phyloP scores from a whole-genome alignment of 345 rosid genomes.

The Salix exigua region DNA sequence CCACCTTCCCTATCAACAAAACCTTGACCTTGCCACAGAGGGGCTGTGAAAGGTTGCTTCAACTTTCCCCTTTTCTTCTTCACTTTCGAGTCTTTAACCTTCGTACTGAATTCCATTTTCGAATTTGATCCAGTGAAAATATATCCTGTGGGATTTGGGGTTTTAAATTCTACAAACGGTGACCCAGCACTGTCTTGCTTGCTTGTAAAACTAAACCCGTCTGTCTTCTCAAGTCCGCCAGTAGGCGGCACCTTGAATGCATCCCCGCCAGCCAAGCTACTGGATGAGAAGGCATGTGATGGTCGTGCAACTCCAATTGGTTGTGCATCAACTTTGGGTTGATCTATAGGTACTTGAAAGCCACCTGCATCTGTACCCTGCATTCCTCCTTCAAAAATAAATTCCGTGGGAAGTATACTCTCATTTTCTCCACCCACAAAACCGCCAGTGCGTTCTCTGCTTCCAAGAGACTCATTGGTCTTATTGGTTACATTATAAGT shows the following conservation, averaged over 20 bases:
- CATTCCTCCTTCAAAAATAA: constrained; percentile 31
- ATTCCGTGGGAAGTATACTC: constrained; percentile 32
- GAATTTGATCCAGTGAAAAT: constrained; percentile 41
- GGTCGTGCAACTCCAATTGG: constrained; percentile 12
- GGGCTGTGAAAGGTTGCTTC: constrained; percentile 56
- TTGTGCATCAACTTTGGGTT: constrained; percentile 13
- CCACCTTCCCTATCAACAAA: constrained; percentile 41
- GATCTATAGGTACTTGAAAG: constrained; percentile 29
- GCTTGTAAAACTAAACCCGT: constrained; percentile 36
- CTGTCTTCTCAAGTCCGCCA: constrained; percentile 23
- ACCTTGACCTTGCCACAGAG: constrained; percentile 46
- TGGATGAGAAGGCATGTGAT: constrained; percentile 24
- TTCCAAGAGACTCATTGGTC: constrained; percentile 13
- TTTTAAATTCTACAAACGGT: constrained; percentile 50
- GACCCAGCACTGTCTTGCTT: constrained; percentile 25
- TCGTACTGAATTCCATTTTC: constrained; percentile 57
- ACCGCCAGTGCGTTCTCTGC: constrained; percentile 18
- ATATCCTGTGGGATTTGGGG: constrained; percentile 43
- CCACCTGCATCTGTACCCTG: constrained; percentile 22
- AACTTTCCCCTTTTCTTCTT: constrained; percentile 62
- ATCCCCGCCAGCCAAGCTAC: constrained; percentile 18
- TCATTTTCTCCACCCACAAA: constrained; percentile 40
- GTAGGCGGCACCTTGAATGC: constrained; percentile 21
- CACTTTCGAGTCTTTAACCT: constrained; percentile 37
- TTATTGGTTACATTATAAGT: constrained; percentile 16